Percentiles rank a stretch among this genome's conserved stretches.
phyloP scores from a whole-genome alignment of 1,284 basidiomycete genomes.

The Naganishia sp. region DNA sequence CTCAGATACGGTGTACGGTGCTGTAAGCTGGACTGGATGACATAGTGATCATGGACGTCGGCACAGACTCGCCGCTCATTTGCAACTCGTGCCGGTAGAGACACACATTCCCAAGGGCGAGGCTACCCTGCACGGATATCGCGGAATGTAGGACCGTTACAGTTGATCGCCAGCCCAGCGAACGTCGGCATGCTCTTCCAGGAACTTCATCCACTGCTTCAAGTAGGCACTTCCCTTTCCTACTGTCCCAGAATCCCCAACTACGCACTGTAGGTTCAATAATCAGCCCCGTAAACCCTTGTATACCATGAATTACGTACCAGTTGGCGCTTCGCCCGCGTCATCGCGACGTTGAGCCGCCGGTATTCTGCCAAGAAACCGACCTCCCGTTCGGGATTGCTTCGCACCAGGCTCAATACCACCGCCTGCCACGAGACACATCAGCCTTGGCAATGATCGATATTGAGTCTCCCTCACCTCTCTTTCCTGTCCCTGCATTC shows the following conservation, averaged over 20 bases:
- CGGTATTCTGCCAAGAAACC: conserved; percentile 90
- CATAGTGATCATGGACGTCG: no score
- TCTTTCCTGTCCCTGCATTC: conserved; percentile 84
- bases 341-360: conserved; percentile 93
- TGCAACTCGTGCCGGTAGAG: no score
- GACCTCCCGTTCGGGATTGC: conserved; percentile 79
- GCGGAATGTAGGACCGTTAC: conserved; percentile 1
- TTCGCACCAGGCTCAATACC: conserved; percentile 82
- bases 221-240: conserved; percentile 77
- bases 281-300: not conserved
- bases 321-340: conserved; percentile 82
- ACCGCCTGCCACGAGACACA: conserved; percentile 64
- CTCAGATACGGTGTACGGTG: no score
- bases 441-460: not conserved
- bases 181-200: conserved; percentile 85
- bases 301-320: conserved; percentile 56
- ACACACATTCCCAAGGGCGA: no score
- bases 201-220: conserved; percentile 84
- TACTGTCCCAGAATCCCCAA: conserved; percentile 88
- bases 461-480: conserved; percentile 40
- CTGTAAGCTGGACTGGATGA: no score
- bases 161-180: conserved; percentile 66
- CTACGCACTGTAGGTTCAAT: conserved; percentile 65
- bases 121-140: not conserved
- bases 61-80: no score